Conservation (phyloP, 23 red algal genomes). For the Gracilaria domingensis region DNA sequence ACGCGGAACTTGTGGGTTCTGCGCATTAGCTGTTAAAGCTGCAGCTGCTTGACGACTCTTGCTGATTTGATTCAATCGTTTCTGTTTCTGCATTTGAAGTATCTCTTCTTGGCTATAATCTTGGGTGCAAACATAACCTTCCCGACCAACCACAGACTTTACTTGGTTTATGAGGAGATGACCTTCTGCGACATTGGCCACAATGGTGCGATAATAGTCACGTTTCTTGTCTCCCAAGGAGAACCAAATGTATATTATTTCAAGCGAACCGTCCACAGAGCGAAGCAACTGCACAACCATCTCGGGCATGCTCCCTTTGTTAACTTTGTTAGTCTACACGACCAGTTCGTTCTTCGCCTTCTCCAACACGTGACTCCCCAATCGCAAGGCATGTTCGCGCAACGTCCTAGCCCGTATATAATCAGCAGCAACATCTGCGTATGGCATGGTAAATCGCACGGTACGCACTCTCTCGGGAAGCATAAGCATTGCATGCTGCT, state of each 20-base stretch:
- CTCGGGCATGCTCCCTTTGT: neutral
- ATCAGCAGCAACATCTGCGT: conserved; percentile 3
- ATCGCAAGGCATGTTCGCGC: neutral
- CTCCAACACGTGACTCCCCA: neutral
- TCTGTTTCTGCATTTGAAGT: conserved; percentile 26
- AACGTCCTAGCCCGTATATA: neutral
- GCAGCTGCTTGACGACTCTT: conserved; percentile 47
- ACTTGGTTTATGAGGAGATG: conserved; percentile 58
- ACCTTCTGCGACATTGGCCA: conserved; percentile 47
- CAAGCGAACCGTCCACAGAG: neutral
- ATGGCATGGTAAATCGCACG: conserved; percentile 10
- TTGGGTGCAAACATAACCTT: conserved; percentile 44
- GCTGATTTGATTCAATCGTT: conserved; percentile 33
- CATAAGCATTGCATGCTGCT: neutral
- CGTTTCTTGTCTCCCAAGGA: conserved; percentile 35
- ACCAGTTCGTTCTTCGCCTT: neutral
- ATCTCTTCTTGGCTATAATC: conserved; percentile 33
- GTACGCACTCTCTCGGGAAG: conserved; percentile 10
- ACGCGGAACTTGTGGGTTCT: conserved; percentile 26
- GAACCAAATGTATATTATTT: conserved; percentile 26
- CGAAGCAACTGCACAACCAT: conserved; percentile 29
- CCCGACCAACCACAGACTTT: conserved; percentile 18
- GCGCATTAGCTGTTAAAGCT: conserved; percentile 19
- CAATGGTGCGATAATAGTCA: conserved; percentile 43
- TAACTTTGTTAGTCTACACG: neutral